Base-by-base conservation (phyloP, 768 basidiomycete species). In the Pisolithus sp. region DNA sequence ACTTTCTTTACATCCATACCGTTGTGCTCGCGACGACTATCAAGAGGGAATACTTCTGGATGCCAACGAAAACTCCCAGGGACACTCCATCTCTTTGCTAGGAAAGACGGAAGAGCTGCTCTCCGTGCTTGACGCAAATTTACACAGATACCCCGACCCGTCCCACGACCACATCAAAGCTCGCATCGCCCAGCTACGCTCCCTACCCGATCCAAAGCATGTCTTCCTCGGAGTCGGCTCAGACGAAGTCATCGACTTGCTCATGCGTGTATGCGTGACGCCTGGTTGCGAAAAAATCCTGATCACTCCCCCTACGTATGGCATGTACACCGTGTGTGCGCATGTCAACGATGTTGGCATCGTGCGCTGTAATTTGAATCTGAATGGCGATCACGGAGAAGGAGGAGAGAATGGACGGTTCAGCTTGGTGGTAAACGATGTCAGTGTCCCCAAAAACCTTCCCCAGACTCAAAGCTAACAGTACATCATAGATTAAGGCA, bases 11-110 rank as follows among this genome's bases (percentile, higher is more conserved):
- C 83, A 85, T 45, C 96, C 96, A 0, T 98, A 99, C 69, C 84
- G 94, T 28, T 97, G 93, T 61, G 96, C 96, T 1, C 77, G 96
- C 44, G 95, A 99, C 62, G 95, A 99, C 72, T 99, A 96, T 71
- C 82, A 84, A 45, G 73, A 81, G 2, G 94, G 94, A 21, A 85
- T 97, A 60, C 81, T 99, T 24, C 81, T 99, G 20, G 96, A 99
- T 59, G 96, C 96, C 13, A 99, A 99, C 70, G 96, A 99, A 73
- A 98, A 99, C 65, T 81, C 95, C 0, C 76, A 93, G 34, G 95
- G 96, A 0, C 89, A 90, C 63, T 85, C 89, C 2, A 86, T 97
- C 36, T 71, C 76, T 23, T 42, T 62, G 30, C 31, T 66, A 1
- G 61, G 62, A 9, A 60, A 71, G 15, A 60, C 66, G 15, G 42